These are phyloP conservation scores for Schizonepeta tenuifolia DNA, from an alignment of 257 asterid genomes.

Conservation along the genomic window DNA sequence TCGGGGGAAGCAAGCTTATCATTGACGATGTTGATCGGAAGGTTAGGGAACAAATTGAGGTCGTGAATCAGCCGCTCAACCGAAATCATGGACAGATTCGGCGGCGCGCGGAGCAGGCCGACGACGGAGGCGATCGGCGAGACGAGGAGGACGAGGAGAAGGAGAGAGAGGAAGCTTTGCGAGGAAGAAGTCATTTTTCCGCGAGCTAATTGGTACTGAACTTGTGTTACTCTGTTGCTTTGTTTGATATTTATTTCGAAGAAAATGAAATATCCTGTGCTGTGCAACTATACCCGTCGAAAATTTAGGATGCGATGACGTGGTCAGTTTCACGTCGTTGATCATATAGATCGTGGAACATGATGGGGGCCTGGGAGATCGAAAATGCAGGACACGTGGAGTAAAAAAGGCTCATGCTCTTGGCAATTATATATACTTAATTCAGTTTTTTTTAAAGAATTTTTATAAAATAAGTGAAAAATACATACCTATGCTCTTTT, in stretches of 20 bases:
- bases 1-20: slow-evolving; percentile 32
- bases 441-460: too few relatives aligned
- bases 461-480: too few relatives aligned
- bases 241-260: slow-evolving; percentile 15
- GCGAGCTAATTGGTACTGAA: slow-evolving; percentile 20
- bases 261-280: neutral
- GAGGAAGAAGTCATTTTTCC: slow-evolving; percentile 43
- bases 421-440: neutral
- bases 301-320: slow-evolving; percentile 4
- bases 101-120: slow-evolving; percentile 59
- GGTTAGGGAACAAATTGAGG: slow-evolving; percentile 75
- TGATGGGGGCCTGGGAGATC: neutral
- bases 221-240: neutral
- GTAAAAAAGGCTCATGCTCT: neutral
- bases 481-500: too few relatives aligned
- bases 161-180: slow-evolving; percentile 30
- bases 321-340: slow-evolving; percentile 1
- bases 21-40: slow-evolving; percentile 54
- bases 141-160: slow-evolving; percentile 38
- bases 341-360: slow-evolving; percentile 1
- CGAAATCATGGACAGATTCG: slow-evolving; percentile 42
- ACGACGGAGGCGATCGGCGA: slow-evolving; percentile 40
- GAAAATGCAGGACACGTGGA: neutral
- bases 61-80: slow-evolving; percentile 67
- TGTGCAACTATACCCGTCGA: neutral